Evolutionary conservation across 257 asterid genomes (phyloP), one percentile per base, ranked within the genome.

Genomic region (Fraxinus quadrangulata): DNA sequence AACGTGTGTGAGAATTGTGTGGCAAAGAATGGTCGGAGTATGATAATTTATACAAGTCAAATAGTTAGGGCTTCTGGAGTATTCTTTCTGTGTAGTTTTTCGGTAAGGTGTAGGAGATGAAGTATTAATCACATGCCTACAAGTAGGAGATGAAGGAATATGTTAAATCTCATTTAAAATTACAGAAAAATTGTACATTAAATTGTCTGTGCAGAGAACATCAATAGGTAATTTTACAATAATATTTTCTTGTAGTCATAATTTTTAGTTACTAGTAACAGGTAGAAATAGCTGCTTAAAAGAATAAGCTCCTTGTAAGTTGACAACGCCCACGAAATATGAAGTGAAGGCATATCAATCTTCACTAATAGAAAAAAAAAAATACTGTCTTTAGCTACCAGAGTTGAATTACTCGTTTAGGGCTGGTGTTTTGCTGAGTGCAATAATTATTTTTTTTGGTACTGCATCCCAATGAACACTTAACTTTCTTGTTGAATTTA

Each of bases 141-240:
- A 61, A 24, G 11, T 61, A 61, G 16, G 68, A 61, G 67, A 61
- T 61, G 68, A 61, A 61, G 68, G 68, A 61, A 9, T 61, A 23
- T 61, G 30, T 61, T 61, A 17, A 61, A 24, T 61, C 30, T 23
- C 68, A 21, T 61, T 2, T 0, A 61, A 61, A 61, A 24, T 61
- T 61, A 10, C 68, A 61, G 68, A 61, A 4, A 19, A 54, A n/a
- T 54, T 19, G 17, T 61, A n/a, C 0, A 9, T 61, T 61, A 61
- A 54, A 61, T 24, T 61, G 33, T 24, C 31, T 23, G 17, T 61
- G 68, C 31, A 19, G 1, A 61, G 17, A 2, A 61, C 16, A 2
- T 61, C 24, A 21, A 61, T 61, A 2, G 30, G 26, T n/a, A 54
- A 54, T 54, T 17, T 14, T 19, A 54, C 12, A 0, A 24, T 8